phyloP scores from a whole-genome alignment of 805 yeast species.

The Saturnispora saitoi region DNA sequence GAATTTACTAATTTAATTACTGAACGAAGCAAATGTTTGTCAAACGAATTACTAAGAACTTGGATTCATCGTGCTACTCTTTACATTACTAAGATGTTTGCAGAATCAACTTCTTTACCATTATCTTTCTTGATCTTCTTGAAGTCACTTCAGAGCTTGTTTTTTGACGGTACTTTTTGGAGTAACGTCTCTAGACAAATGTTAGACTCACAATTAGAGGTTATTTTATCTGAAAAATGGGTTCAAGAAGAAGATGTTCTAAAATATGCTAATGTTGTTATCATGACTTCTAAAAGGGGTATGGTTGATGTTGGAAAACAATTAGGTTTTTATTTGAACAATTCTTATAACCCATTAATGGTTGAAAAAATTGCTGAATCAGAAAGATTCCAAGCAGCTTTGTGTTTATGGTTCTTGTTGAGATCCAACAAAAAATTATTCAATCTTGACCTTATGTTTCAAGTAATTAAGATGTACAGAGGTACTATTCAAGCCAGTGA shows the following conservation, averaged over 20 bases:
- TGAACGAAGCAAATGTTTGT: not conserved
- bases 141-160: conserved; percentile 27
- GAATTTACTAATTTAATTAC: conserved; percentile 16
- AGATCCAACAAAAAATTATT: conserved; percentile 38
- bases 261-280: conserved; percentile 34
- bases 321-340: conserved; percentile 56
- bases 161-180: conserved; percentile 29
- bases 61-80: conserved; percentile 56
- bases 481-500: conserved; percentile 62
- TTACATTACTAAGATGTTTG: conserved; percentile 54
- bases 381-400: conserved; percentile 35
- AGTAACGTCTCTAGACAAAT: conserved; percentile 35
- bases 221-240: conserved; percentile 44
- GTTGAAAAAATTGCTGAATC: conserved; percentile 16
- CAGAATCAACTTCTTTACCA: conserved; percentile 35
- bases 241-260: conserved; percentile 33
- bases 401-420: conserved; percentile 43
- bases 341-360: conserved; percentile 33
- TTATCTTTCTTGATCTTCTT: conserved; percentile 27
- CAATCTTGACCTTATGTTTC: conserved; percentile 38
- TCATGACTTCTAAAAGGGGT: conserved; percentile 31
- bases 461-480: conserved; percentile 43
- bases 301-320: conserved; percentile 39
- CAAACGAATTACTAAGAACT: conserved; percentile 21
- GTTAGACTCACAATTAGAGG: conserved; percentile 60